Evolutionary conservation across 202 grass and related monocot species (phyloP).

Genomic region (Setaria viridis): DNA sequence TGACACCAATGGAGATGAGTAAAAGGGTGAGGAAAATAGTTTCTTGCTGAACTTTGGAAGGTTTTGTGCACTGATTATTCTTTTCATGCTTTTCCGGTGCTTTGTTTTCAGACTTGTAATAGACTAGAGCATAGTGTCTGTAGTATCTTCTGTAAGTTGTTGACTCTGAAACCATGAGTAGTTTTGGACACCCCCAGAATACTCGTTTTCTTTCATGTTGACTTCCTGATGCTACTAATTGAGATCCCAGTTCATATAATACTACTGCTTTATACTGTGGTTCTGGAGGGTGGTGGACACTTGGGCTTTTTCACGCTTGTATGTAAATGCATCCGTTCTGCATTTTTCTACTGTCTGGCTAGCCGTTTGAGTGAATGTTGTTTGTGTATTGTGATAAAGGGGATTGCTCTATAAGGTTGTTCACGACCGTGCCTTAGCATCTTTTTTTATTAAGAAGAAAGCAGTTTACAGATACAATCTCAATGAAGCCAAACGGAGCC

Average conservation of each 20-base stretch:
- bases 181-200: neutral
- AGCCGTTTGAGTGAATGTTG: no score
- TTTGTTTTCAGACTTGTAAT: neutral
- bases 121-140: neutral
- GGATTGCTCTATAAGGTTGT: no score
- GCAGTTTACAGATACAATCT: no score
- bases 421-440: no score
- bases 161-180: conserved; percentile 11
- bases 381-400: no score
- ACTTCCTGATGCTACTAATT: neutral
- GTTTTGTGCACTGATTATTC: neutral
- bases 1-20: neutral
- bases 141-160: neutral
- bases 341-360: neutral
- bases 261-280: neutral
- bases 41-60: neutral
- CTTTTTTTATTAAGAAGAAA: no score
- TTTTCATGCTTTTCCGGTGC: neutral
- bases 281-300: neutral
- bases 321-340: neutral
- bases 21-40: neutral
- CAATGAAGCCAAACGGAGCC: no score
- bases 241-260: neutral
- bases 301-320: neutral
- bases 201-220: neutral